phyloP scores from a whole-genome alignment of 2,329 filamentous ascomycete species.

The Apiospora aurea region DNA sequence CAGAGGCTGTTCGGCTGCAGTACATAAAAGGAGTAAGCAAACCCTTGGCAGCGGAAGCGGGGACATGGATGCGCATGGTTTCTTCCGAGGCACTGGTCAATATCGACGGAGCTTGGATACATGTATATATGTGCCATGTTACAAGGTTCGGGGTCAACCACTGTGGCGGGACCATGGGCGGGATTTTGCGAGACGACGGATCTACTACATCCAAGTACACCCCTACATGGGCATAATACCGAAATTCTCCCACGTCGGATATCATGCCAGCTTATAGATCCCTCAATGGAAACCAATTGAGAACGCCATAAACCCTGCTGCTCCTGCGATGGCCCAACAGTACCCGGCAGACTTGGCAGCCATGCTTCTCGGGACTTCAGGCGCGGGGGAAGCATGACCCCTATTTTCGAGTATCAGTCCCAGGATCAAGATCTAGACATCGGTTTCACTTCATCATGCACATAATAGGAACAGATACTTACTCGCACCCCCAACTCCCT shows the following conservation, averaged over 20 bases:
- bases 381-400: background rate
- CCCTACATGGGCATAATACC: background rate
- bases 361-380: background rate
- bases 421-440: background rate
- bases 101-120: background rate
- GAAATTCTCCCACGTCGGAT: background rate
- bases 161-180: background rate
- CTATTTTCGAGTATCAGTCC: background rate
- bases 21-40: background rate
- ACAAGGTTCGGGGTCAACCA: background rate
- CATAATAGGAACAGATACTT: slow-evolving; percentile 9
- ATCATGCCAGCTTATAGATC: background rate
- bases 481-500: slow-evolving; percentile 45
- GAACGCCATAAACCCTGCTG: background rate
- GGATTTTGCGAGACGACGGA: background rate
- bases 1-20: background rate
- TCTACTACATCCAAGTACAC: background rate
- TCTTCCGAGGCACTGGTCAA: background rate
- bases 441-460: background rate
- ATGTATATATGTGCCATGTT: background rate
- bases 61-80: background rate
- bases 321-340: background rate
- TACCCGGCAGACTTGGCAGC: background rate
- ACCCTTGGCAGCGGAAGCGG: background rate
- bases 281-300: background rate